These are phyloP conservation scores for Sporothrix humicola DNA, from an alignment of 2,329 filamentous ascomycete genomes.

Conservation along the genomic window DNA sequence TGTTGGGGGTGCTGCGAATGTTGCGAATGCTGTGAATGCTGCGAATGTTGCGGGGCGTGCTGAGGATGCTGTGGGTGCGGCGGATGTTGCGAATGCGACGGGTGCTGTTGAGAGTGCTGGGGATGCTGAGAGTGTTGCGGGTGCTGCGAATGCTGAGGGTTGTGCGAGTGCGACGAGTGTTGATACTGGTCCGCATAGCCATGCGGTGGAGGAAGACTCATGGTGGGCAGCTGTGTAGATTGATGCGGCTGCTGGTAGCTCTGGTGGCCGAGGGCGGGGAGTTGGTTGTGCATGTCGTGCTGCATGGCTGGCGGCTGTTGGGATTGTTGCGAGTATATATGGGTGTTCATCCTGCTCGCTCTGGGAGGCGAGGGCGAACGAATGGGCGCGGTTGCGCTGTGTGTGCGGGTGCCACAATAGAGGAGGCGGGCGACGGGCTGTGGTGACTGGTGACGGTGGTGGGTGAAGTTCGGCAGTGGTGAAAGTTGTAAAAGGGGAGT, in stretches of 20 bases:
- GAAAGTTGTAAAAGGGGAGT: background rate
- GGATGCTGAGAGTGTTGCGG: constrained; percentile 24
- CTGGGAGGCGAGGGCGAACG: background rate
- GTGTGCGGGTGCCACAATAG: constrained; percentile 11
- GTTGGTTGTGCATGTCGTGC: constrained; percentile 37
- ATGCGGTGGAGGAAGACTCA: constrained; percentile 36
- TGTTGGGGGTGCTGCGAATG: constrained; percentile 13
- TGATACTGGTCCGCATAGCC: constrained; percentile 37
- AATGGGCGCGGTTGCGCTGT: background rate
- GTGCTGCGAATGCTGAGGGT: constrained; percentile 17
- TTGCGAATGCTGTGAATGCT: constrained; percentile 17
- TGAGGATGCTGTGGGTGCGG: background rate
- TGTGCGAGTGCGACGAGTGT: constrained; percentile 24
- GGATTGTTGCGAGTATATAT: constrained; percentile 35
- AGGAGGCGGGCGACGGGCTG: background rate
- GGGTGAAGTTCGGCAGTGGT: background rate
- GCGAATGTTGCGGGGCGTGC: constrained; percentile 11
- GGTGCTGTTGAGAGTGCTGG: constrained; percentile 33
- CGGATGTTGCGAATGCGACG: constrained; percentile 24
- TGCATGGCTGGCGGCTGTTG: constrained; percentile 35
- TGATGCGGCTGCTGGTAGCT: constrained; percentile 31
- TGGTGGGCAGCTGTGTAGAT: constrained; percentile 34
- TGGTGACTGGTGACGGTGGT: background rate
- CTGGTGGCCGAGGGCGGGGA: constrained; percentile 35
- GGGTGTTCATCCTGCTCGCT: constrained; percentile 34